Percentiles rank a stretch among this genome's conserved stretches.
Evolutionary conservation across 805 yeast species (phyloP).

Genomic region (Yamadazyma endophytica): DNA sequence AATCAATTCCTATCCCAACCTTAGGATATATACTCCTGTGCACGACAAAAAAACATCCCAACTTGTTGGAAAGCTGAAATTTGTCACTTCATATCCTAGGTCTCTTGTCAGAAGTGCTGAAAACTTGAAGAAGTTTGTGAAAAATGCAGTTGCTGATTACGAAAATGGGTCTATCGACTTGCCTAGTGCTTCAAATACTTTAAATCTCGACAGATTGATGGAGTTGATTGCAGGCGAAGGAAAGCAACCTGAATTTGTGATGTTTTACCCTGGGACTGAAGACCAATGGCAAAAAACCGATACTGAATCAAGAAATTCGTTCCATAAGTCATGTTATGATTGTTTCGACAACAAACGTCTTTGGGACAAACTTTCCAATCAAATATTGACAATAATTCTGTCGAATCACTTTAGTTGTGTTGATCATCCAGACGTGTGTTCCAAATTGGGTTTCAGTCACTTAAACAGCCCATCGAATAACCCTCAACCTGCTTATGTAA

Average conservation of each 20-base stretch:
- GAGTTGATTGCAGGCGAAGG: constrained; percentile 49
- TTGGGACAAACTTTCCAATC: constrained; percentile 59
- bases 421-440: constrained; percentile 48
- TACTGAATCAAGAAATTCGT: constrained; percentile 27
- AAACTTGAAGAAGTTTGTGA: constrained; percentile 49
- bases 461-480: constrained; percentile 16
- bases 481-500: constrained; percentile 37
- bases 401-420: constrained; percentile 62
- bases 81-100: constrained; percentile 44
- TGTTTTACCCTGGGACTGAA: constrained; percentile 62
- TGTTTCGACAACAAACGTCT: constrained; percentile 48
- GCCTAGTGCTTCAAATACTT: constrained; percentile 36
- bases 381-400: constrained; percentile 31
- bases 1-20: constrained; percentile 62
- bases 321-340: constrained; percentile 38
- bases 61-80: constrained; percentile 23
- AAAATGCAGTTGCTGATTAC: constrained; percentile 48
- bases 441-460: constrained; percentile 41
- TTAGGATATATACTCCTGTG: constrained; percentile 64
- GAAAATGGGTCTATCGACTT: constrained; percentile 30
- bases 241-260: constrained; percentile 49
- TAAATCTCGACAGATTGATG: constrained; percentile 41
- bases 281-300: constrained; percentile 33
- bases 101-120: constrained; percentile 43
- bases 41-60: constrained; percentile 25